Conservation (phyloP, 441 rosid genomes). For the Croton setiger region DNA sequence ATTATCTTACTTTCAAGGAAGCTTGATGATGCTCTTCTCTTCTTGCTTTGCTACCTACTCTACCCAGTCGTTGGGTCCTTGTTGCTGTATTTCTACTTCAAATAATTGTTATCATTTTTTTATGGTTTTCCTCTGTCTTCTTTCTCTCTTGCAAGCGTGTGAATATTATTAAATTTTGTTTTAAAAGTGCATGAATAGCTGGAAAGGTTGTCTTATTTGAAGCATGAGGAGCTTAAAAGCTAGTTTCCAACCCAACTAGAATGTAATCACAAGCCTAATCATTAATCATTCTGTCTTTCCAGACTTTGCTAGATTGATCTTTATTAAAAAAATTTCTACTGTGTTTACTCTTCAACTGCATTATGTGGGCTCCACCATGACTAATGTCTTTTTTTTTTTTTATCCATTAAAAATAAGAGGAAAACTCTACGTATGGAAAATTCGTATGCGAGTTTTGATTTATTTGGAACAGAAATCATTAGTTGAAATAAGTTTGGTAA, state of each 20-base stretch:
- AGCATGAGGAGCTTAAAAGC: background rate
- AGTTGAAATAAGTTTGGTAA: constrained; percentile 19
- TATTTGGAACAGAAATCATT: constrained; percentile 3
- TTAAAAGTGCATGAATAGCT: background rate
- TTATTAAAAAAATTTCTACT: background rate
- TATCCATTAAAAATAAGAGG: background rate
- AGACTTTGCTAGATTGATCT: background rate
- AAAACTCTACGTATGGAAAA: constrained; percentile 8
- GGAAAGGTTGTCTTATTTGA: background rate
- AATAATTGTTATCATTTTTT: constrained; percentile 1
- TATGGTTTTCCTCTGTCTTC: no score
- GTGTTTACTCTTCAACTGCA: background rate
- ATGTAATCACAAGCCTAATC: constrained; percentile 7
- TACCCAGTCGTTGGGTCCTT: constrained; percentile 19
- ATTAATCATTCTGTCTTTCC: constrained; percentile 1
- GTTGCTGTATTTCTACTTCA: constrained; percentile 15
- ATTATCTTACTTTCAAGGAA: constrained; percentile 27
- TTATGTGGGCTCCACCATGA: constrained; percentile 9
- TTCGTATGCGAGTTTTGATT: background rate
- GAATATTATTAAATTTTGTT: no score
- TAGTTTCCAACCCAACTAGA: background rate
- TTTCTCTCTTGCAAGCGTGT: no score
- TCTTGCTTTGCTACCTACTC: constrained; percentile 4
- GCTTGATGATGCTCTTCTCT: constrained; percentile 16
- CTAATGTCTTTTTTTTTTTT: background rate